Evolutionary conservation across 768 basidiomycete genomes (phyloP), one percentile per base, ranked within the genome.

Genomic region (Amanita exitialis): DNA sequence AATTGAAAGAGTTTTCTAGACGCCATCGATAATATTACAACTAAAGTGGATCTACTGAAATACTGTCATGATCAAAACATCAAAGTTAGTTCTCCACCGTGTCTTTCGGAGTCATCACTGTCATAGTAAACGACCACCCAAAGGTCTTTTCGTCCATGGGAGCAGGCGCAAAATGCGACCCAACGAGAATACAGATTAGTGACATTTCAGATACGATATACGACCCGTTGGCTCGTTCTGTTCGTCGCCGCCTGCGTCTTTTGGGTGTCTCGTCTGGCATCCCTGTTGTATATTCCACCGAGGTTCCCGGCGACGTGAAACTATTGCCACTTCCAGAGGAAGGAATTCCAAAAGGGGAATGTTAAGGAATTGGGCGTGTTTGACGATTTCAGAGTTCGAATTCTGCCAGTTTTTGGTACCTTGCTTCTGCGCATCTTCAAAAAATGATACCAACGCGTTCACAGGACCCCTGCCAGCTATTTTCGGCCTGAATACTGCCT

Each of bases 101-200:
- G n/a, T 9, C 43, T 34, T n/a, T 38, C 13, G 35, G 15, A 30
- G 21, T 42, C 32, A 30, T 16, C 13, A 6, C 12, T 51, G 50
- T 44, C 32, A 13, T 32, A 32, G 5, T 32, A 12, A 53, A 51
- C 36, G 15, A 12, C 27, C 18, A 10, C 81, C 58, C 76, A 76
- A 55, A 88, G 86, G 86, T 94, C 15, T 96, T 98, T 66, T 91
- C 94, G 0, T 92, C 92, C 21, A 96, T 99, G 92, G 96, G 96
- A 25, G 90, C 94, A 3, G 84, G 93, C 10, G 87, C 93, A 12
- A 99, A 98, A 68, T 79, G 78, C 58, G 96, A 99, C 65, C 94
- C 96, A 0, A 95, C 93, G 1, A 80, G 92, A 36, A 79, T 99
- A 21, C 94, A 98, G 65, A 96, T 98, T 51, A 86, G 84, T 56